These are phyloP conservation scores for Populus hybrid DNA, from an alignment of 441 rosid species.

Conservation along the genomic window DNA sequence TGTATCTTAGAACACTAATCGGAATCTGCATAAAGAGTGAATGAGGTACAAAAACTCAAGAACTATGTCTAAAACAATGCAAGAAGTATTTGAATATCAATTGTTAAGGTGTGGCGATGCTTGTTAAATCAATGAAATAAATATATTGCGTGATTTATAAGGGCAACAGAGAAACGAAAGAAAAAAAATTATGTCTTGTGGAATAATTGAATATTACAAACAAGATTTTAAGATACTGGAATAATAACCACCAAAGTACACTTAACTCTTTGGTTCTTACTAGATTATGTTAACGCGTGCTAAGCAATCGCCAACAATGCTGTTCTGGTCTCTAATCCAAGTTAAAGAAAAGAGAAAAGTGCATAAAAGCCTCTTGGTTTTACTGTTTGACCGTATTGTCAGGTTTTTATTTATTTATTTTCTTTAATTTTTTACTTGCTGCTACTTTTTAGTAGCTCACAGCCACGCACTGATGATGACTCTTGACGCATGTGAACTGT, in stretches of 20 bases:
- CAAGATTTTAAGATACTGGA: not conserved
- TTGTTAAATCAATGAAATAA: no score
- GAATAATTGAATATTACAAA: not conserved
- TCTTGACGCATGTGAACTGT: slow-evolving; percentile 45
- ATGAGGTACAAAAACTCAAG: no score
- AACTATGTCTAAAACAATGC: no score
- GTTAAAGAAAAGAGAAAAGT: not conserved
- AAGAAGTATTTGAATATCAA: no score
- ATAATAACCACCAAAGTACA: not conserved
- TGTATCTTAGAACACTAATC: no score
- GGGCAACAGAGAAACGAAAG: not conserved
- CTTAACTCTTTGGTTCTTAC: not conserved
- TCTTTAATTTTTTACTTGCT: not conserved
- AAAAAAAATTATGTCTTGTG: not conserved
- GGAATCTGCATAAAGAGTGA: no score
- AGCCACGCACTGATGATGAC: slow-evolving; percentile 42
- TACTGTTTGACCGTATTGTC: slow-evolving; percentile 16
- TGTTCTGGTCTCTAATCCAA: not conserved
- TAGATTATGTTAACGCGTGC: slow-evolving; percentile 36
- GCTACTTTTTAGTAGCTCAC: slow-evolving; percentile 32
- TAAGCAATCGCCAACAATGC: slow-evolving; percentile 15
- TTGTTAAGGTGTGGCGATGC: no score
- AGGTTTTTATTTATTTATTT: not conserved
- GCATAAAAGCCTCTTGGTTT: slow-evolving; percentile 12
- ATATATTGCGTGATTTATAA: no score